A percentile compares a stretch with the other conserved stretches of the same genome.
phyloP scores from a whole-genome alignment of 176 grass and related monocot genomes.

The Juncus effusus region DNA sequence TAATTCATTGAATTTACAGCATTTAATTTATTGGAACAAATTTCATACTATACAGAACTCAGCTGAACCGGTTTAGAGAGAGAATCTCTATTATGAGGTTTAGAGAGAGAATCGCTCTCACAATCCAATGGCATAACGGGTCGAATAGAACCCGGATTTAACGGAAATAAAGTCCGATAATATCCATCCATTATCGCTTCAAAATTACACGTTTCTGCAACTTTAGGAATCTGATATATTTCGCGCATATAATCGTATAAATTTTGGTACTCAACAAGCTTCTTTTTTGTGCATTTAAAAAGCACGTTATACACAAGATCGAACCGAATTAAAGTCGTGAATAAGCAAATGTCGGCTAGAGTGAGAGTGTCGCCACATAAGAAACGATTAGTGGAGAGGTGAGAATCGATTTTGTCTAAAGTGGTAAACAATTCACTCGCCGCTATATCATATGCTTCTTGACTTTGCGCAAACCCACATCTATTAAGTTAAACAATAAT shows the following conservation, averaged over 20 bases:
- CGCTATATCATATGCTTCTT: slow-evolving; percentile 68
- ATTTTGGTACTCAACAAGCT: slow-evolving; percentile 78
- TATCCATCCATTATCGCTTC: slow-evolving; percentile 74
- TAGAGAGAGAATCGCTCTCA: slow-evolving; percentile 37
- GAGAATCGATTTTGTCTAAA: slow-evolving; percentile 58
- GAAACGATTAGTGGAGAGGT: slow-evolving; percentile 58
- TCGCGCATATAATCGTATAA: slow-evolving; percentile 74
- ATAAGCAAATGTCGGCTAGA: slow-evolving; percentile 86
- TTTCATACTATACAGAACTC: slow-evolving; percentile 18
- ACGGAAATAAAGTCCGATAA: slow-evolving; percentile 73
- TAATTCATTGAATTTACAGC: background rate
- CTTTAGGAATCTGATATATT: slow-evolving; percentile 84
- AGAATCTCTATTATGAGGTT: slow-evolving; percentile 58
- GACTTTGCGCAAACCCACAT: slow-evolving; percentile 95
- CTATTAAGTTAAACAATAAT: slow-evolving; percentile 17
- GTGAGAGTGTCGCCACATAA: slow-evolving; percentile 64
- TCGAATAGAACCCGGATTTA: slow-evolving; percentile 74
- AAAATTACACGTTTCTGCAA: slow-evolving; percentile 72
- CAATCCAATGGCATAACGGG: slow-evolving; percentile 53
- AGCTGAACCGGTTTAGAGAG: slow-evolving; percentile 37
- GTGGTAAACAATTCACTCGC: slow-evolving; percentile 54
- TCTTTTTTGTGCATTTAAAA: slow-evolving; percentile 84
- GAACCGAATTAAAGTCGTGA: slow-evolving; percentile 83
- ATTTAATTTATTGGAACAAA: background rate
- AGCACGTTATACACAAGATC: slow-evolving; percentile 77